These are phyloP conservation scores for Annona cherimola DNA, from an alignment of 164 flowering plant species.

Conservation along the genomic window DNA sequence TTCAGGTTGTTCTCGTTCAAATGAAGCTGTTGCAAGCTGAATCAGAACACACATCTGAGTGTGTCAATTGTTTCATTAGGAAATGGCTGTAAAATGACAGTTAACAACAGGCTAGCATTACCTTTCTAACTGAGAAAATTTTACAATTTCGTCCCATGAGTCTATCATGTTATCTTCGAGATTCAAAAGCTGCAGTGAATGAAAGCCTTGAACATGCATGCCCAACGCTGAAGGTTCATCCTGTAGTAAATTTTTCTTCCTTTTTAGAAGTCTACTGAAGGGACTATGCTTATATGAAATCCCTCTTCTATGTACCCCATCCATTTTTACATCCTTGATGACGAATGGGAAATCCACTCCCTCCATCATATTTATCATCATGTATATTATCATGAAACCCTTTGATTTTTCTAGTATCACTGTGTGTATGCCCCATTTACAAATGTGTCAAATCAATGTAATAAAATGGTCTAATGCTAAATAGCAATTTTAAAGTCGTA, in stretches of 20 bases:
- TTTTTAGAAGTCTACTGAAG: no score
- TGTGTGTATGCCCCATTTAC: no score
- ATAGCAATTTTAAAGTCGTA: no score
- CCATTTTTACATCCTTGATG: no score
- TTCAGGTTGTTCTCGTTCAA: conserved; percentile 72
- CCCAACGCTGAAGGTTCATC: conserved; percentile 30
- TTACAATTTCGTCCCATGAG: conserved; percentile 75
- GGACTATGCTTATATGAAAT: no score
- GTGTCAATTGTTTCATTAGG: background rate
- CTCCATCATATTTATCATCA: no score
- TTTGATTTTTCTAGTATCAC: no score
- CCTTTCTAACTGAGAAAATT: conserved; percentile 72
- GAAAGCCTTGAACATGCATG: conserved; percentile 57
- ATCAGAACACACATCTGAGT: conserved; percentile 12
- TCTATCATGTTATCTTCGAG: conserved; percentile 72
- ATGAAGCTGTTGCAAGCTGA: conserved; percentile 89
- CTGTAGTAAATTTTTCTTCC: conserved; percentile 27
- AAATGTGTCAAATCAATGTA: no score
- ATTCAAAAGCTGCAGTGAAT: conserved; percentile 64
- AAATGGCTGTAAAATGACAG: background rate
- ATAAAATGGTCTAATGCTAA: no score
- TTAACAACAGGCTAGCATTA: conserved; percentile 12
- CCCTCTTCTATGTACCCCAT: no score
- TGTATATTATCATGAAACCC: no score
- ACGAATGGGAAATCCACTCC: no score